Evolutionary conservation across 108 stramenopile species (phyloP), one percentile per base, ranked within the genome.

Genomic region (Nitzschia palea): DNA sequence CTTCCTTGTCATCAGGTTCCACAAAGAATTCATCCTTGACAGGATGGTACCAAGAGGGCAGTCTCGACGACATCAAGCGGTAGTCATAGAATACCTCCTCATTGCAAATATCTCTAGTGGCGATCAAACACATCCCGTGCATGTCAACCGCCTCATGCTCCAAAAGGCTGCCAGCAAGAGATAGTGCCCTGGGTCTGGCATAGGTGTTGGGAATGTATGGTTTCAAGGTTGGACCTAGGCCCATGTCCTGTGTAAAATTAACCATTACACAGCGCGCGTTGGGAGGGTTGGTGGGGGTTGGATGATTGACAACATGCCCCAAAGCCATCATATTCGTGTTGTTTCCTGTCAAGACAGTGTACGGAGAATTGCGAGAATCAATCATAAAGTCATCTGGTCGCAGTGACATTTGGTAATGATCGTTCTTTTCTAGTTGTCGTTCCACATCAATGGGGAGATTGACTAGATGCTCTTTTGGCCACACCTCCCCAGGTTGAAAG

Each of bases 21-120:
- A 28, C 51, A 31, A 33, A 68, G 12, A 60, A 55, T 2, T 44
- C 65, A 30, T 67, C 67, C 14, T 69, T 14, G 2, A 65, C 68
- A 25, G 3, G 35, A 29, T 87, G 62, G 66, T 90, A 90, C 89
- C 89, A 90, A 15, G 56, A 43, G 33, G 89, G 89, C 52, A 79
- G 44, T 32, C 78, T 63, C 20, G 45, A 36, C 20, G 68, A 73
- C 65, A 73, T 65, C 33, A 91, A 58, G 9, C 90, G 68, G 65
- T 94, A 94, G 58, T 94, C 90, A 68, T 89, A 91, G 62, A 91
- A 88, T 12, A 94, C 17, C 77, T 94, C 93, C 70, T 94, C 89
- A 62, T 94, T 82, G 37, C 70, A 69, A 3, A 94, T 52, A 79
- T 88, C 88, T 20, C 86, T 55, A 35, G 73, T 67, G 20, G 84